A percentile compares a stretch with the other conserved stretches of the same genome.
Evolutionary conservation across 371 early-diverging fungal species (phyloP).

Genomic region (Coemansia sp.): DNA sequence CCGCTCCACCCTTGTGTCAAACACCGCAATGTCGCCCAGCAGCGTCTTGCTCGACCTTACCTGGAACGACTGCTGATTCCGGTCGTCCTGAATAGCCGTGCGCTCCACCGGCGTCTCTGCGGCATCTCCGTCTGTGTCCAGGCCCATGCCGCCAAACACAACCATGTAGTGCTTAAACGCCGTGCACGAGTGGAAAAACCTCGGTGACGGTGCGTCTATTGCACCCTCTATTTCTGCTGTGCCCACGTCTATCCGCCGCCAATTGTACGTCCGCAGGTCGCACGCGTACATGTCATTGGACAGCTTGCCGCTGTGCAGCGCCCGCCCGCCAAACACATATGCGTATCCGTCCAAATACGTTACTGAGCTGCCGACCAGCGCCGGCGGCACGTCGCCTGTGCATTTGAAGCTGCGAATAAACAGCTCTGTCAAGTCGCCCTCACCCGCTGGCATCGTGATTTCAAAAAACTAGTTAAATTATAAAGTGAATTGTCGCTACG

Average conservation of each 20-base stretch:
- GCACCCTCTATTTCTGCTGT: neutral
- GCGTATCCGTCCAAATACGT: constrained; percentile 66
- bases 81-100: constrained; percentile 31
- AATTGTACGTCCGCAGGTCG: constrained; percentile 62
- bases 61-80: constrained; percentile 48
- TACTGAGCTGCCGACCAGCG: constrained; percentile 73
- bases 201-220: constrained; percentile 51
- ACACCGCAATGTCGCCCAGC: constrained; percentile 70
- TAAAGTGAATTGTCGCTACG: too few relatives aligned
- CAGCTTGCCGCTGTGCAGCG: constrained; percentile 66
- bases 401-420: constrained; percentile 69
- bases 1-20: constrained; percentile 63
- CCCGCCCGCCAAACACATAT: constrained; percentile 77
- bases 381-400: constrained; percentile 75
- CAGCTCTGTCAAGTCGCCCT: constrained; percentile 72
- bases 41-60: constrained; percentile 54
- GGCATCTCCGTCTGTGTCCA: constrained; percentile 27
- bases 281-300: constrained; percentile 73
- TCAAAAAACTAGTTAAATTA: neutral
- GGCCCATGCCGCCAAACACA: constrained; percentile 60
- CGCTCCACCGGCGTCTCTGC: neutral
- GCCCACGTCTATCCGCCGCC: constrained; percentile 55
- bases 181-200: constrained; percentile 80
- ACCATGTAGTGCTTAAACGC: constrained; percentile 58
- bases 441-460: constrained; percentile 50